Percentiles rank a stretch among this genome's conserved stretches.
Evolutionary conservation across 306 rosid genomes (phyloP).

Genomic region (Cyamopsis tetragonoloba): DNA sequence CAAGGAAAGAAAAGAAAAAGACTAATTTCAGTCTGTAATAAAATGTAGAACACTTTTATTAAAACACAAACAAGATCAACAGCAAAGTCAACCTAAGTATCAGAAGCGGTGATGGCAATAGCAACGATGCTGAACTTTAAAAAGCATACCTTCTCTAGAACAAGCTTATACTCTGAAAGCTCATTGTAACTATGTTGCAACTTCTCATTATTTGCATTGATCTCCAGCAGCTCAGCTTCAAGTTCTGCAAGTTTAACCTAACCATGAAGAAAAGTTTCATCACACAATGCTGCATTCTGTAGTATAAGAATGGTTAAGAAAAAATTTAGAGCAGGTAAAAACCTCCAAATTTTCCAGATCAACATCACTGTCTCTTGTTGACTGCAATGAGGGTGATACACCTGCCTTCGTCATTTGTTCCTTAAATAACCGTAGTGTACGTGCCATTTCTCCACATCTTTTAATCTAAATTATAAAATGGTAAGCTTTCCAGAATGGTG

Average conservation of each 20-base stretch:
- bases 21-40: no score
- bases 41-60: not conserved
- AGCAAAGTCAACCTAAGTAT: not conserved
- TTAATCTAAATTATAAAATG: conserved; percentile 46
- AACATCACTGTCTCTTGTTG: conserved; percentile 24
- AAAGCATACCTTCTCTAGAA: conserved; percentile 68
- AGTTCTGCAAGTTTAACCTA: conserved; percentile 74
- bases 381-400: conserved; percentile 37
- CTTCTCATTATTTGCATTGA: conserved; percentile 65
- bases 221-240: conserved; percentile 72
- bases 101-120: not conserved
- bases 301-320: not conserved
- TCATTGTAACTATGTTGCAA: conserved; percentile 62
- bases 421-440: conserved; percentile 61
- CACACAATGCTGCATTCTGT: not conserved
- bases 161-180: conserved; percentile 70
- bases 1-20: not conserved
- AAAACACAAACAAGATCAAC: conserved; percentile 2
- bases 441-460: conserved; percentile 83
- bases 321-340: conserved; percentile 14
- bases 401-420: conserved; percentile 76
- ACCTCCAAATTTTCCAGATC: conserved; percentile 81
- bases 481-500: not conserved
- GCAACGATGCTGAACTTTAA: not conserved
- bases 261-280: conserved; percentile 8